These are phyloP conservation scores for Ophiocordyceps australis DNA, from an alignment of 2,329 filamentous ascomycete species.

Conservation along the genomic window DNA sequence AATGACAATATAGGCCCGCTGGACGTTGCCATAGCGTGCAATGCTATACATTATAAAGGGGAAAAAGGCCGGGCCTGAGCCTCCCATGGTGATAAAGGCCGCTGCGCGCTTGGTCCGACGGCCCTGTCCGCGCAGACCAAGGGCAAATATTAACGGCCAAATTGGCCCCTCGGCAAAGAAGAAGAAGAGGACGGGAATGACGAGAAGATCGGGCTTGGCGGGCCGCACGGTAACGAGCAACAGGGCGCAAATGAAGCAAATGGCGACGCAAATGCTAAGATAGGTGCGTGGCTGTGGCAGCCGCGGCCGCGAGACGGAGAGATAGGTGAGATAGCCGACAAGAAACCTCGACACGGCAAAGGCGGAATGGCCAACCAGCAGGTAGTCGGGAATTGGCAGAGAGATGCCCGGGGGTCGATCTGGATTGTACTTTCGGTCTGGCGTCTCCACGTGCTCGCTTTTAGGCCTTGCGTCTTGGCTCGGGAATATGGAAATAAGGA, in stretches of 20 bases:
- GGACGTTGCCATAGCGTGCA: slow-evolving; percentile 41
- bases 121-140: slow-evolving; percentile 65
- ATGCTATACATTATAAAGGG: slow-evolving; percentile 59
- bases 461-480: slow-evolving; percentile 7
- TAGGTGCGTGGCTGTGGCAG: slow-evolving; percentile 52
- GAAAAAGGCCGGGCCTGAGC: slow-evolving; percentile 54
- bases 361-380: slow-evolving; percentile 52
- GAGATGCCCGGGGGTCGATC: slow-evolving; percentile 24
- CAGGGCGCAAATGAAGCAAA: slow-evolving; percentile 39
- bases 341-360: slow-evolving; percentile 62
- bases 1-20: slow-evolving; percentile 46
- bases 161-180: slow-evolving; percentile 71
- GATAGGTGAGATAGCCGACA: slow-evolving; percentile 44
- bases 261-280: slow-evolving; percentile 39
- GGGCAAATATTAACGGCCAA: slow-evolving; percentile 66
- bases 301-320: slow-evolving; percentile 25
- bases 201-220: slow-evolving; percentile 26
- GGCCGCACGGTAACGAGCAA: slow-evolving; percentile 26
- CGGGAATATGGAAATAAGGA: slow-evolving; percentile 24
- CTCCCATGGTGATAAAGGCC: slow-evolving; percentile 60
- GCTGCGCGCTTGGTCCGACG: slow-evolving; percentile 64
- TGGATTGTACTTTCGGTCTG: slow-evolving; percentile 9
- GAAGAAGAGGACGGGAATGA: slow-evolving; percentile 47
- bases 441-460: slow-evolving; percentile 9
- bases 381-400: slow-evolving; percentile 42